Evolutionary conservation across 768 basidiomycete genomes (phyloP).

Genomic region (Myochromella boudieri): DNA sequence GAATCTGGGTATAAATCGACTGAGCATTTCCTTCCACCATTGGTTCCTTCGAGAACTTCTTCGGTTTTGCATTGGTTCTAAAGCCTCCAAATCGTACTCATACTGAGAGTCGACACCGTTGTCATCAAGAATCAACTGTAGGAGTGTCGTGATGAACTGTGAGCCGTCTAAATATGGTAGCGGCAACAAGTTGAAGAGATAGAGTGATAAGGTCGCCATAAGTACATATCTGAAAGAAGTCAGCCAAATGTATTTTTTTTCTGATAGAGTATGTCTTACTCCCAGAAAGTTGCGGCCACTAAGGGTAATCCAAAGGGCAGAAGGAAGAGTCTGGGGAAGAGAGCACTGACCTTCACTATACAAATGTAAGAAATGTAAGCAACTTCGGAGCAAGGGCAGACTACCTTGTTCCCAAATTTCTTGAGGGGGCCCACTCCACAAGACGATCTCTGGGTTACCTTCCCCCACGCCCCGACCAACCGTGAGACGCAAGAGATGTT

Average conservation of each 20-base stretch:
- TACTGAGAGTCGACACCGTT: slow-evolving; percentile 3
- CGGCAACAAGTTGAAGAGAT: slow-evolving; percentile 81
- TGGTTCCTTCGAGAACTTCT: slow-evolving; percentile 9
- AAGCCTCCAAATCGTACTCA: slow-evolving; percentile 33
- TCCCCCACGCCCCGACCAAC: slow-evolving; percentile 26
- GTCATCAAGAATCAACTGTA: slow-evolving; percentile 13
- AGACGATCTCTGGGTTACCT: slow-evolving; percentile 38
- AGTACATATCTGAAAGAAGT: slow-evolving; percentile 49
- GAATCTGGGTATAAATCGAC: slow-evolving; percentile 16
- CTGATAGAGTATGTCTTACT: slow-evolving; percentile 42
- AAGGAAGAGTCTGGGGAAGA: slow-evolving; percentile 41
- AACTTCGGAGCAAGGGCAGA: not conserved
- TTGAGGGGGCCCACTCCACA: slow-evolving; percentile 71
- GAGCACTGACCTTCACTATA: slow-evolving; percentile 52
- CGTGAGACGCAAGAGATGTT: slow-evolving; percentile 57
- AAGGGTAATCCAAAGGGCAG: slow-evolving; percentile 43
- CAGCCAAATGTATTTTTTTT: not conserved
- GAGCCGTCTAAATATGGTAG: slow-evolving; percentile 71
- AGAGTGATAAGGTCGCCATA: slow-evolving; percentile 74
- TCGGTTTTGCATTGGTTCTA: slow-evolving; percentile 19
- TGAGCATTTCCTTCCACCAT: slow-evolving; percentile 21
- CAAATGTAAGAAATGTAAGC: slow-evolving; percentile 2
- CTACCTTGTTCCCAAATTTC: slow-evolving; percentile 72
- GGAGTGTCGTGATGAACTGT: slow-evolving; percentile 43
- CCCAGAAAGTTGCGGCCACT: slow-evolving; percentile 41